A percentile compares a stretch with the other conserved stretches of the same genome.
phyloP scores from a whole-genome alignment of 2,329 filamentous ascomycete genomes.

The Botrytis galanthina region DNA sequence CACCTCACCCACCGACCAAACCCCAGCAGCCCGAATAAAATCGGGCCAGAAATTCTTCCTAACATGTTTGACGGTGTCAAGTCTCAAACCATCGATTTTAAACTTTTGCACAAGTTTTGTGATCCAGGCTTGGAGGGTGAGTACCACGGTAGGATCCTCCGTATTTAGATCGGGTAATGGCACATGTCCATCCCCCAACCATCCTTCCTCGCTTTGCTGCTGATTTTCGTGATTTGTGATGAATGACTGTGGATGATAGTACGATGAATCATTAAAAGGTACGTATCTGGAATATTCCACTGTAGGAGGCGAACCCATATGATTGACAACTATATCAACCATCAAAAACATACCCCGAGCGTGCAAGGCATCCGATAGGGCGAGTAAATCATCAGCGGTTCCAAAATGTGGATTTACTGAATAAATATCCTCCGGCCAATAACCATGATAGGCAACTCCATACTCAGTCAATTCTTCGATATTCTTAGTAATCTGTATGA shows the following conservation, averaged over 20 bases:
- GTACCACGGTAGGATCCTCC: constrained; percentile 39
- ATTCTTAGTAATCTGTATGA: constrained; percentile 14
- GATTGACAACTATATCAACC: constrained; percentile 47
- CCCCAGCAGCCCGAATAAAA: constrained; percentile 52
- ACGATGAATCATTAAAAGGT: constrained; percentile 38
- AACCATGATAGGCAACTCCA: constrained; percentile 44
- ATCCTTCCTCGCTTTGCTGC: constrained; percentile 18
- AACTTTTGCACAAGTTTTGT: constrained; percentile 43
- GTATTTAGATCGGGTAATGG: constrained; percentile 17
- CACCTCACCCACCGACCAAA: constrained; percentile 60
- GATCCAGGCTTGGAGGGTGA: constrained; percentile 41
- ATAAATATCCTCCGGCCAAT: constrained; percentile 47
- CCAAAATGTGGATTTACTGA: constrained; percentile 58
- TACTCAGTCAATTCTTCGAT: constrained; percentile 41
- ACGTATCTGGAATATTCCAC: constrained; percentile 24
- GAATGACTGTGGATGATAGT: constrained; percentile 38
- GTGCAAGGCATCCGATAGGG: constrained; percentile 55
- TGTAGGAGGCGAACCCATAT: constrained; percentile 22
- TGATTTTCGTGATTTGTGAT: constrained; percentile 17
- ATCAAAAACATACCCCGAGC: constrained; percentile 47
- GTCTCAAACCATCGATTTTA: constrained; percentile 47
- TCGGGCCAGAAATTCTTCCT: constrained; percentile 51
- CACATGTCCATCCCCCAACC: constrained; percentile 11
- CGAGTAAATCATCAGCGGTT: constrained; percentile 56
- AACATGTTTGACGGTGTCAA: constrained; percentile 49